Evolutionary conservation across 2,329 filamentous ascomycete species (phyloP).

Genomic region (Sporothrix humicola): DNA sequence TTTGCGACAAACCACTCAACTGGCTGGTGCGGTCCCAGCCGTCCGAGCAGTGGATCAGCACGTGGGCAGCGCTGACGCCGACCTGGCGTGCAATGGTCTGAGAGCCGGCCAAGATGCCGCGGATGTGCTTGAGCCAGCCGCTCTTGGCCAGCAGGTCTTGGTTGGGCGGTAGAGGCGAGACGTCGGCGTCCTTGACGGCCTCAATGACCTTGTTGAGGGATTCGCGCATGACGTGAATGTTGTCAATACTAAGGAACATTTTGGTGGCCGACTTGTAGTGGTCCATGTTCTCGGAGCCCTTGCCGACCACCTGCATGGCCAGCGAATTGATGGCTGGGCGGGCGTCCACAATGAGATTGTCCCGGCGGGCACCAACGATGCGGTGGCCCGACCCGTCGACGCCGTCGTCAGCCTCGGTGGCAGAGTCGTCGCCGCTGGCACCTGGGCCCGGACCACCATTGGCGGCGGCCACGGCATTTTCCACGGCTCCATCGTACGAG

Average conservation of each 20-base stretch:
- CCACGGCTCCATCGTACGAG: slow-evolving; percentile 28
- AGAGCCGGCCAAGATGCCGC: slow-evolving; percentile 81
- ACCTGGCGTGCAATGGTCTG: slow-evolving; percentile 84
- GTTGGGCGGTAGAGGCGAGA: slow-evolving; percentile 81
- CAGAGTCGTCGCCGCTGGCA: slow-evolving; percentile 56
- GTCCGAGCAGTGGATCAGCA: slow-evolving; percentile 96
- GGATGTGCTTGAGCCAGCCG: slow-evolving; percentile 89
- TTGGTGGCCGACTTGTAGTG: slow-evolving; percentile 93
- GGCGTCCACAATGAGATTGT: slow-evolving; percentile 94
- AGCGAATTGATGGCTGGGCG: slow-evolving; percentile 92
- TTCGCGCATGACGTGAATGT: slow-evolving; percentile 97
- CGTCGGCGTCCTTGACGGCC: slow-evolving; percentile 88
- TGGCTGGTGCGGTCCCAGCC: slow-evolving; percentile 98
- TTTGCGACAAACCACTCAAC: slow-evolving; percentile 85
- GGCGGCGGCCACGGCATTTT: slow-evolving; percentile 49
- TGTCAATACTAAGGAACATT: slow-evolving; percentile 93
- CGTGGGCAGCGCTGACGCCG: slow-evolving; percentile 90
- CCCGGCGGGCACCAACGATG: slow-evolving; percentile 84
- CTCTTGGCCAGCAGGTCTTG: slow-evolving; percentile 81
- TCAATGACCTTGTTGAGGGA: slow-evolving; percentile 88
- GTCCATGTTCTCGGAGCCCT: slow-evolving; percentile 97
- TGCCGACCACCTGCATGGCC: slow-evolving; percentile 90
- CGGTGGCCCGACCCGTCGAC: slow-evolving; percentile 67
- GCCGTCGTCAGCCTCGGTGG: slow-evolving; percentile 25
- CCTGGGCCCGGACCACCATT: slow-evolving; percentile 58